Evolutionary conservation across 805 yeast genomes (phyloP), one percentile per base, ranked within the genome.

Genomic region (Saturnispora kantuleensis): DNA sequence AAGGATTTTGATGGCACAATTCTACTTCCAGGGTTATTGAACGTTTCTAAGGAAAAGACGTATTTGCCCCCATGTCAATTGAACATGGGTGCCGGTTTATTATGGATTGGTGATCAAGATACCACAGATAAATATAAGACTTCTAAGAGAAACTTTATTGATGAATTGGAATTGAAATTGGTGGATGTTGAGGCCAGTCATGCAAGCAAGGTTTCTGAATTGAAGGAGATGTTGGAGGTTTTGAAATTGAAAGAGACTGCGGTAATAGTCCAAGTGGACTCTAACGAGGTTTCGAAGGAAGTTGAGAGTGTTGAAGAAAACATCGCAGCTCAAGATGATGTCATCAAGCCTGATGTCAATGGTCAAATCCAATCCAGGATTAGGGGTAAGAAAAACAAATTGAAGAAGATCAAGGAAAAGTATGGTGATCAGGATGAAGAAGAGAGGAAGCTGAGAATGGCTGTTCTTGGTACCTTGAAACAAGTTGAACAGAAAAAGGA

Each of bases 401-500:
- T 84, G 62, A 86, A 84, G 68, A 88, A 85, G 57, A 84, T 87
- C 45, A 81, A 81, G 35, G 71, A 75, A 48, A 90, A 89, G 57
- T 90, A 90, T 56, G 86, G 80, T 3, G 88, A 83, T 48, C 97
- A 90, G 63, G 97, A 90, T 59, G 96, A 86, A 42, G 93, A 84
- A 46, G 97, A 90, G 55, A 74, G 88, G 45, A 55, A 64, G 38
- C 54, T 81, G 46, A 72, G 94, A 51, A 78, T 90, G 84, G 78
- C 82, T 47, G 84, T 83, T 2, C 65, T 90, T 35, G 97, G 97
- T 4, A 84, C 95, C 0, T 67, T 85, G 56, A 87, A 86, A 52
- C 79, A 76, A 50, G 65, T 64, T 4, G 67, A 72, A 41, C 41
- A 51, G 21, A 35, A 35, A 8, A 42, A 48, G 5, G 30, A 56